Evolutionary conservation across 495 filamentous ascomycete genomes (phyloP), one percentile per base, ranked within the genome.

Genomic region (Apodospora peruviana): DNA sequence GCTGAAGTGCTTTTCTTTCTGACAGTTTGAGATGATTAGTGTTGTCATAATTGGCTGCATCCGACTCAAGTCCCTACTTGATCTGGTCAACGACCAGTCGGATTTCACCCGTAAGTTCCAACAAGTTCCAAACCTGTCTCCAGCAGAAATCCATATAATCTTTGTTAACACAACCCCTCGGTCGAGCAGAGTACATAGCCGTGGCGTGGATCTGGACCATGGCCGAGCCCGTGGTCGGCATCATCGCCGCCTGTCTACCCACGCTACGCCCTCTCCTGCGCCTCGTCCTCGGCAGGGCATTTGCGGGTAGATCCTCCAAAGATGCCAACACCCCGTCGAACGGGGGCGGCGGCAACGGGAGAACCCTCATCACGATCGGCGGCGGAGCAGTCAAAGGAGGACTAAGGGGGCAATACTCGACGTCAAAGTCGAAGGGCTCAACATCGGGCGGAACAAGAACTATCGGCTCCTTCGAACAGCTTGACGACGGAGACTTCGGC

Each of bases 221-320:
- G 3, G 38, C 38, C 37, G 47, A 51, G 40, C 48, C 40, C 8
- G n/a, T n/a, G 7, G 19, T 23, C 11, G 40, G 40, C 19, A 27
- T 51, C n/a, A 24, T 44, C 20, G 19, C 27, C 14, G 48, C 40
- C 12, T 20, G 38, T n/a, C 48, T 51, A 1, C 48, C 48, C 3
- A 37, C 40, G 25, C 21, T 51, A n/a, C 27, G 48, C 3, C 48
- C 48, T 11, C 39, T 51, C 10, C 34, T 51, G 9, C 34, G 45
- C 21, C 39, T 47, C 35, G 8, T 47, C 10, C 39, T 47, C 23
- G 36, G 45, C 10, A 38, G 19, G 14, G 19, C 36, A 19, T 47
- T 47, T n/a, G 17, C 17, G 7, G 40, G 17, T 16, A 5, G 40
- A n/a, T n/a, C n/a, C n/a, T n/a, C n/a, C n/a, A n/a, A n/a, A n/a